These are phyloP conservation scores for Umbellularia californica DNA, from an alignment of 164 flowering plant species.

Conservation along the genomic window DNA sequence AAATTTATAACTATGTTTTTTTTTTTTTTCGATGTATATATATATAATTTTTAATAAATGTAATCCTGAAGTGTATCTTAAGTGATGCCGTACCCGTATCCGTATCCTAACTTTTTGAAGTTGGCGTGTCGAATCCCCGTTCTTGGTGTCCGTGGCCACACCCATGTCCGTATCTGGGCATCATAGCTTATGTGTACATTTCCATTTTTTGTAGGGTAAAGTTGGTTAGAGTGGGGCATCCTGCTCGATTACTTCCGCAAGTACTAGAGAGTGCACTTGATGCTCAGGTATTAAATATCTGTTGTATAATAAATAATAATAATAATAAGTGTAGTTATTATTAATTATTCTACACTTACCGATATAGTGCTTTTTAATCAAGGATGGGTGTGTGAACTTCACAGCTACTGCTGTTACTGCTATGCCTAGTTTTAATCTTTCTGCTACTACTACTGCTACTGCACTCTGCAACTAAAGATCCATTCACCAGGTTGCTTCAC, in stretches of 20 bases:
- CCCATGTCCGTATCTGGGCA: no score
- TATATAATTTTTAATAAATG: no score
- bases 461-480: background rate
- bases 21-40: no score
- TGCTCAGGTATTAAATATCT: slow-evolving; percentile 60
- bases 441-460: background rate
- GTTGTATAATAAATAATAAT: background rate
- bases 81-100: no score
- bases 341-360: no score
- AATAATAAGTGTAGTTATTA: background rate
- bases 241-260: slow-evolving; percentile 98
- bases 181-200: background rate
- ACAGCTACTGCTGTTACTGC: background rate
- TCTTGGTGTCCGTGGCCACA: no score
- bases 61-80: background rate
- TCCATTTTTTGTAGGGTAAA: slow-evolving; percentile 58
- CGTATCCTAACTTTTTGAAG: no score
- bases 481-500: background rate
- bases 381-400: no score
- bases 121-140: no score
- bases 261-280: slow-evolving; percentile 95
- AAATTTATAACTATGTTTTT: no score
- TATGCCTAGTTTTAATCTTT: background rate
- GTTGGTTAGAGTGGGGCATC: slow-evolving; percentile 95
- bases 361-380: no score